These are phyloP conservation scores for Stemphylium beticola DNA, from an alignment of 2,329 filamentous ascomycete genomes.

Conservation along the genomic window DNA sequence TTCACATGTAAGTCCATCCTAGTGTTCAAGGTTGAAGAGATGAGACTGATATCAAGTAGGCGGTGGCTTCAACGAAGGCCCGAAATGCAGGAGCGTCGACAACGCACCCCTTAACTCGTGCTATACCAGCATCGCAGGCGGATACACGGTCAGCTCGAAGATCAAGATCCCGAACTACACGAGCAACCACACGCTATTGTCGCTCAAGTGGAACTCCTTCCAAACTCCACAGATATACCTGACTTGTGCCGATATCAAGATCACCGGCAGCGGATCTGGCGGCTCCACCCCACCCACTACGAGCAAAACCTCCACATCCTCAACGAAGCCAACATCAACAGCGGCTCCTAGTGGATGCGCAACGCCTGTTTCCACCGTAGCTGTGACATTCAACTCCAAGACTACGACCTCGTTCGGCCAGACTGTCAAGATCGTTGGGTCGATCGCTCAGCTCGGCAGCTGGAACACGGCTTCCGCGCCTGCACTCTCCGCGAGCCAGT, in stretches of 20 bases:
- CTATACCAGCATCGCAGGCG: slow-evolving; percentile 44
- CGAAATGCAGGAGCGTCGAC: slow-evolving; percentile 39
- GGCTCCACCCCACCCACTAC: slow-evolving; percentile 21
- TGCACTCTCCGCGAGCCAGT: slow-evolving; percentile 51
- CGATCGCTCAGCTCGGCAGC: slow-evolving; percentile 51
- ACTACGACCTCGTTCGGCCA: slow-evolving; percentile 57
- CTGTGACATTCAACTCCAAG: slow-evolving; percentile 55
- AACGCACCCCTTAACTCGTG: slow-evolving; percentile 42
- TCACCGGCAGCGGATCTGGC: slow-evolving; percentile 26
- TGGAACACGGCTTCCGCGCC: slow-evolving; percentile 52
- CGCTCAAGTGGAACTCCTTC: slow-evolving; percentile 44
- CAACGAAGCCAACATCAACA: slow-evolving; percentile 19
- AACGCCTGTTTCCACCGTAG: slow-evolving; percentile 34
- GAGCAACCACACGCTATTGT: slow-evolving; percentile 41
- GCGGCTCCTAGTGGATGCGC: slow-evolving; percentile 27
- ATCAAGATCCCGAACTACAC: slow-evolving; percentile 44
- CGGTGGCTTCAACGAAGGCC: slow-evolving; percentile 35
- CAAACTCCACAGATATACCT: slow-evolving; percentile 44
- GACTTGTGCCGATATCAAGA: slow-evolving; percentile 43
- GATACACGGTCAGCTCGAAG: slow-evolving; percentile 42
- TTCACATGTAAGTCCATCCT: slow-evolving; percentile 32
- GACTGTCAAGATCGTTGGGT: slow-evolving; percentile 56
- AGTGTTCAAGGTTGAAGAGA: accelerated
- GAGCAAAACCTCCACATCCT: slow-evolving; percentile 19
- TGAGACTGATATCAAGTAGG: not conserved